Percentiles rank a stretch among this genome's conserved stretches.
Evolutionary conservation across 768 basidiomycete genomes (phyloP).

Genomic region (Trametopsis cervina): DNA sequence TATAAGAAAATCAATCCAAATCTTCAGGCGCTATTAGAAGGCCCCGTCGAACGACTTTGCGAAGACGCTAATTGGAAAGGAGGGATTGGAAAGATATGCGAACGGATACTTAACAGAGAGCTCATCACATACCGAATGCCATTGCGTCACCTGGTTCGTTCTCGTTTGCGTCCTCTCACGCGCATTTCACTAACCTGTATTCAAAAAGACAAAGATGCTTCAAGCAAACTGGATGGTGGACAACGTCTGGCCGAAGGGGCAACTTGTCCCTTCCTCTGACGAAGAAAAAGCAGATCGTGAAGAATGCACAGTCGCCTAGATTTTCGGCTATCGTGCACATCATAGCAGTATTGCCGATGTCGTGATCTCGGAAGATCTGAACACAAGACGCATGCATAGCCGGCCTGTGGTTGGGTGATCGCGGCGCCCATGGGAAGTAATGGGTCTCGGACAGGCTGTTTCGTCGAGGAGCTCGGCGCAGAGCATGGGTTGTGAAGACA

Average conservation of each 20-base stretch:
- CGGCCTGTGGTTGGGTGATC: too few species aligned
- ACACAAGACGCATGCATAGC: too few species aligned
- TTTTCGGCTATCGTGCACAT: too few species aligned
- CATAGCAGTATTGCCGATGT: too few species aligned
- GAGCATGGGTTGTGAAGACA: too few species aligned
- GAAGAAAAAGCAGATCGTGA: constrained; percentile 28
- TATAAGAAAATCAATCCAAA: constrained; percentile 31
- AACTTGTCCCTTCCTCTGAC: constrained; percentile 56
- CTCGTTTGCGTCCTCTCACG: too few species aligned
- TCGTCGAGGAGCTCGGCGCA: too few species aligned
- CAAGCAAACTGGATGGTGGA: constrained; percentile 73
- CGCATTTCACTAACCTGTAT: too few species aligned
- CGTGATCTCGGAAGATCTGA: too few species aligned
- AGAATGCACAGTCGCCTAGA: too few species aligned
- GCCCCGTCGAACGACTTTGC: constrained; percentile 29
- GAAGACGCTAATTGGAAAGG: constrained; percentile 49
- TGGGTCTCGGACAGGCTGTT: too few species aligned
- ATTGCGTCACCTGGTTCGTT: constrained; percentile 26
- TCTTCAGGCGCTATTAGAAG: constrained; percentile 38
- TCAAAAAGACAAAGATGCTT: constrained; percentile 60
- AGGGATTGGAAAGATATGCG: constrained; percentile 58
- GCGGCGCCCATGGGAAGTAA: too few species aligned
- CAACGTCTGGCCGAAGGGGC: constrained; percentile 65
- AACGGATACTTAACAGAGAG: constrained; percentile 50
- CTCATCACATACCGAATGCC: constrained; percentile 56